Evolutionary conservation across 768 basidiomycete species (phyloP).

Genomic region (Tricholoma saponaceum): DNA sequence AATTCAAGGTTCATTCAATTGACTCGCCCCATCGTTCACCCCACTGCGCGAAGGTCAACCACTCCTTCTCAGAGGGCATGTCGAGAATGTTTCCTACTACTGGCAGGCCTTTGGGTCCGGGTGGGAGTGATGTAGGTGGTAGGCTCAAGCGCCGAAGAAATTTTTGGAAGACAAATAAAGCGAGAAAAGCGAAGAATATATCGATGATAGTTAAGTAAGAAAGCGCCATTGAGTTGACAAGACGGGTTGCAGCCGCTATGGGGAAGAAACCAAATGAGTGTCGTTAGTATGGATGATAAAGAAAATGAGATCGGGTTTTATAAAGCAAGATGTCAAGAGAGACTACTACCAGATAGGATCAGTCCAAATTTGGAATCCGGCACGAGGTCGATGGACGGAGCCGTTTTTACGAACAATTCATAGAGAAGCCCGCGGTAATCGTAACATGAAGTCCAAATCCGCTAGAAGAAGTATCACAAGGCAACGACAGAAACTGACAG

Average conservation of each 20-base stretch:
- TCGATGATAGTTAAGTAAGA: slow-evolving; percentile 25
- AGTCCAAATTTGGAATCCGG: slow-evolving; percentile 31
- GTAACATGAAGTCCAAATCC: slow-evolving; percentile 22
- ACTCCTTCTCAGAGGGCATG: slow-evolving; percentile 46
- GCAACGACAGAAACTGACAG: slow-evolving; percentile 27
- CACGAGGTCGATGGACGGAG: slow-evolving; percentile 23
- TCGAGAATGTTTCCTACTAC: slow-evolving; percentile 52
- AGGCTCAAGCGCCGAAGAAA: slow-evolving; percentile 19
- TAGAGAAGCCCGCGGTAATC: slow-evolving; percentile 41
- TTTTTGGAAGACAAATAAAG: slow-evolving; percentile 30
- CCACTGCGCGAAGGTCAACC: slow-evolving; percentile 51
- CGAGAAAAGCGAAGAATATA: slow-evolving; percentile 28
- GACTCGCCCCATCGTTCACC: slow-evolving; percentile 46
- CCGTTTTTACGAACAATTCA: slow-evolving; percentile 27
- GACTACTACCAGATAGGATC: slow-evolving; percentile 28
- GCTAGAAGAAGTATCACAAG: slow-evolving; percentile 28
- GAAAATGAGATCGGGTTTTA: slow-evolving; percentile 25
- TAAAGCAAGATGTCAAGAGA: slow-evolving; percentile 30
- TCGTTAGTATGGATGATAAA: slow-evolving; percentile 12
- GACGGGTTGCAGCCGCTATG: slow-evolving; percentile 8
- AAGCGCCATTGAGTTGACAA: slow-evolving; percentile 22
- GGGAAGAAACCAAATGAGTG: slow-evolving; percentile 22
- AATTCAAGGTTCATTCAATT: not conserved
- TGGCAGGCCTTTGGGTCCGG: slow-evolving; percentile 50
- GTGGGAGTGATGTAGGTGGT: slow-evolving; percentile 32